A percentile compares a stretch with the other conserved stretches of the same genome.
These are phyloP conservation scores for Berberis vulgaris DNA, from an alignment of 164 flowering plant genomes.

Conservation along the genomic window DNA sequence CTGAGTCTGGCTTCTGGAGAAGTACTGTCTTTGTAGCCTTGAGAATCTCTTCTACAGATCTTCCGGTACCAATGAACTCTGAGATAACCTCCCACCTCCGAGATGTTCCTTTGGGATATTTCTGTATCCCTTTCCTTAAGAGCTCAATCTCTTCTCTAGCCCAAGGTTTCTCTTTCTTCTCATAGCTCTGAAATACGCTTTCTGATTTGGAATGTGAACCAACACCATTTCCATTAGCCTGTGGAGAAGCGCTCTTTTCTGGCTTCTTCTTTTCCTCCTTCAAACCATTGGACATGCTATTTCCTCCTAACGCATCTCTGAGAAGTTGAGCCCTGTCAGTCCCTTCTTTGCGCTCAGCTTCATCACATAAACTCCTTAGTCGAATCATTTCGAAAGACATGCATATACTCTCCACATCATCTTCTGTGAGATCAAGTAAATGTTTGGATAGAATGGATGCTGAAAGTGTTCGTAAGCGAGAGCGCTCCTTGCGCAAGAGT, in stretches of 20 bases:
- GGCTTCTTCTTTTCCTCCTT: conserved; percentile 22
- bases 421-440: conserved; percentile 30
- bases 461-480: conserved; percentile 67
- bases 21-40: conserved; percentile 94
- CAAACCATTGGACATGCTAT: conserved; percentile 7
- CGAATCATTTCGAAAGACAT: conserved; percentile 49
- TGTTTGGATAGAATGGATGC: conserved; percentile 30
- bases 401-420: conserved; percentile 70
- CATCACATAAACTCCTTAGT: conserved; percentile 53
- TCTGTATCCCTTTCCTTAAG: conserved; percentile 51
- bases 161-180: conserved; percentile 52
- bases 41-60: conserved; percentile 86
- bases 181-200: conserved; percentile 16
- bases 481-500: conserved; percentile 72
- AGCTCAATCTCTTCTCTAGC: conserved; percentile 73
- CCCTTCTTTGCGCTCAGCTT: conserved; percentile 43
- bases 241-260: conserved; percentile 23
- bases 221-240: conserved; percentile 9
- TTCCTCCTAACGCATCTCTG: conserved; percentile 30
- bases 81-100: conserved; percentile 96
- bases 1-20: conserved; percentile 83
- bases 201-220: neutral
- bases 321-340: conserved; percentile 44
- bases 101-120: conserved; percentile 88
- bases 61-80: conserved; percentile 85